phyloP scores from a whole-genome alignment of 257 asterid genomes.

The Ilex aquifolium region DNA sequence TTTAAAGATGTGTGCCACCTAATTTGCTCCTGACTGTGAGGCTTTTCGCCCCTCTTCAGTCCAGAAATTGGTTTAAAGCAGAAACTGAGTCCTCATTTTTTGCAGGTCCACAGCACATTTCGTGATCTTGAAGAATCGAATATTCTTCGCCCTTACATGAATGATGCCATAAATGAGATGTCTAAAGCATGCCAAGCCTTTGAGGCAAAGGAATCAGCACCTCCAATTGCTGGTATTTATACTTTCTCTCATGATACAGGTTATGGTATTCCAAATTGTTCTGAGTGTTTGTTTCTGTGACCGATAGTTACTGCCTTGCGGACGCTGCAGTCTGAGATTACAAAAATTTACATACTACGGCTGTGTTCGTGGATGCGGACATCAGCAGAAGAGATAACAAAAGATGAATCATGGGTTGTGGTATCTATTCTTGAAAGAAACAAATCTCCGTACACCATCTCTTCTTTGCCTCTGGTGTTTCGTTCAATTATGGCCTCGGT shows the following conservation, averaged over 20 bases:
- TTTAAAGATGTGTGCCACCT: too few species aligned
- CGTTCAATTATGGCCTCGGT: conserved; percentile 72
- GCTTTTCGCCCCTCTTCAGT: too few species aligned
- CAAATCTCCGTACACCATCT: conserved; percentile 85
- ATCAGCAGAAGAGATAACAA: conserved; percentile 80
- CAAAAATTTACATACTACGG: conserved; percentile 74
- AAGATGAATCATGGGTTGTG: conserved; percentile 84
- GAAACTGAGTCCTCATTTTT: conserved; percentile 1
- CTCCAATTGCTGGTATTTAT: conserved; percentile 67
- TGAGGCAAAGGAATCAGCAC: conserved; percentile 93
- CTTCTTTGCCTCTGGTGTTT: conserved; percentile 83
- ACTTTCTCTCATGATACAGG: conserved; percentile 2
- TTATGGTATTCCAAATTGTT: conserved; percentile 13
- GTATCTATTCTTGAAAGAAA: conserved; percentile 91
- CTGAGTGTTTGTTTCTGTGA: conserved; percentile 14
- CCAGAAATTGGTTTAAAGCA: too few species aligned
- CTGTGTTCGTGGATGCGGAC: conserved; percentile 96
- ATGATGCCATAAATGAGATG: conserved; percentile 74
- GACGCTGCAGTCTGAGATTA: conserved; percentile 73
- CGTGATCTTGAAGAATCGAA: conserved; percentile 83
- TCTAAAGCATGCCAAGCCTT: conserved; percentile 71
- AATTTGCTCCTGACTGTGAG: too few species aligned
- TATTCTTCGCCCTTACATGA: conserved; percentile 71
- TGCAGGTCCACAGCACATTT: conserved; percentile 71
- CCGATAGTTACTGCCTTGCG: conserved; percentile 70